Conservation (phyloP, 2,329 filamentous ascomycete genomes). For the Dryadomyces quercus-mongolicae region DNA sequence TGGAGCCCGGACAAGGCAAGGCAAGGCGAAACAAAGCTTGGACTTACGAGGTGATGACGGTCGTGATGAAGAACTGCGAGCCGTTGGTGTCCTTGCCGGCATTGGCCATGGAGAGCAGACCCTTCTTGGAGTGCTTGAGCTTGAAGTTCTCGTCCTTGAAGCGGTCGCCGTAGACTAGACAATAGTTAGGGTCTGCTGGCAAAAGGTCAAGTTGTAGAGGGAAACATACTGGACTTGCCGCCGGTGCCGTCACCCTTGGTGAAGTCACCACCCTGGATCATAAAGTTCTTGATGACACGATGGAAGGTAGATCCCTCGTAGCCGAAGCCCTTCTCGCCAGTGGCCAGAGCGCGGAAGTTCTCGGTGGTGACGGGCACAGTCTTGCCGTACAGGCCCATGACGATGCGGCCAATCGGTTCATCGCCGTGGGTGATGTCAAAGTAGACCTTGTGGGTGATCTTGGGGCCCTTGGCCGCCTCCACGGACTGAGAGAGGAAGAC, state of each 20-base stretch:
- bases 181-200: background rate
- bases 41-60: constrained; percentile 58
- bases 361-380: constrained; percentile 65
- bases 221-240: constrained; percentile 66
- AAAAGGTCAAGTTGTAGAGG: background rate
- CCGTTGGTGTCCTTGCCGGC: constrained; percentile 77
- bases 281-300: constrained; percentile 82
- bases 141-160: constrained; percentile 92
- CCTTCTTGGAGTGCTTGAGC: constrained; percentile 81
- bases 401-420: constrained; percentile 59
- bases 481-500: constrained; percentile 64
- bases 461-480: constrained; percentile 72
- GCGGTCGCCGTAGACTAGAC: constrained; percentile 66
- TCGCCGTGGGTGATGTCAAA: constrained; percentile 75
- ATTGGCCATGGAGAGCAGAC: constrained; percentile 77
- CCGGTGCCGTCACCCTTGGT: constrained; percentile 72
- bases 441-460: constrained; percentile 93
- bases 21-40: background rate
- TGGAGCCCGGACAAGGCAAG: background rate
- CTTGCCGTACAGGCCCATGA: constrained; percentile 78
- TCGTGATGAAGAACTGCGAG: constrained; percentile 87
- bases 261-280: constrained; percentile 88
- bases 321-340: constrained; percentile 76
- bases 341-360: constrained; percentile 71
- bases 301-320: constrained; percentile 77